Conservation (phyloP, 257 asterid species). For the Capsicum rhomboideum region DNA sequence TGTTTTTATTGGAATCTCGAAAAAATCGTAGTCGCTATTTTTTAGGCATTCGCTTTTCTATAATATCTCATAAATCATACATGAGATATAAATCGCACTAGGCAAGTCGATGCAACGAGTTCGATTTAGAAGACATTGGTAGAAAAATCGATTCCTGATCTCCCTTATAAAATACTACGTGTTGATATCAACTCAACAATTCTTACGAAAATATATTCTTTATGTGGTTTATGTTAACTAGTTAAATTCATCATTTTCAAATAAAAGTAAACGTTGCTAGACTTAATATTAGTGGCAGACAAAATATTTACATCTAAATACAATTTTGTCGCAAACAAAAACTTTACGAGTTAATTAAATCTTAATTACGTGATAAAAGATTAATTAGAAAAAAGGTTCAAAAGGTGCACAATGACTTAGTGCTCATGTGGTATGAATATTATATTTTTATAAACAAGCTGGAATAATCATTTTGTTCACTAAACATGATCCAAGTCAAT, state of each 20-base stretch:
- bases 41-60: too few relatives aligned
- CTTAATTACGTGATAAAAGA: background rate
- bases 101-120: too few relatives aligned
- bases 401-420: background rate
- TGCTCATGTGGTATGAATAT: background rate
- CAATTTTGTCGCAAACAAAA: background rate
- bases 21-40: too few relatives aligned
- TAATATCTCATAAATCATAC: too few relatives aligned
- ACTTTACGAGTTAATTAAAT: background rate
- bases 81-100: too few relatives aligned
- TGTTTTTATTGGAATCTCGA: too few relatives aligned
- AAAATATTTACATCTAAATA: background rate
- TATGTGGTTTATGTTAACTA: background rate
- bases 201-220: background rate
- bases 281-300: background rate
- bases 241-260: background rate
- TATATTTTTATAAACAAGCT: background rate
- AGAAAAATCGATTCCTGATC: too few relatives aligned
- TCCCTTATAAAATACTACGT: too few relatives aligned
- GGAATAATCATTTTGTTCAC: slow-evolving; percentile 9
- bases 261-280: background rate
- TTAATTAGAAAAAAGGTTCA: background rate
- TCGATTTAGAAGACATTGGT: too few relatives aligned
- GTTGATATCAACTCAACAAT: too few relatives aligned
- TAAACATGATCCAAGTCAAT: background rate